Conservation (phyloP, 306 rosid species). For the Coriaria nepalensis region DNA sequence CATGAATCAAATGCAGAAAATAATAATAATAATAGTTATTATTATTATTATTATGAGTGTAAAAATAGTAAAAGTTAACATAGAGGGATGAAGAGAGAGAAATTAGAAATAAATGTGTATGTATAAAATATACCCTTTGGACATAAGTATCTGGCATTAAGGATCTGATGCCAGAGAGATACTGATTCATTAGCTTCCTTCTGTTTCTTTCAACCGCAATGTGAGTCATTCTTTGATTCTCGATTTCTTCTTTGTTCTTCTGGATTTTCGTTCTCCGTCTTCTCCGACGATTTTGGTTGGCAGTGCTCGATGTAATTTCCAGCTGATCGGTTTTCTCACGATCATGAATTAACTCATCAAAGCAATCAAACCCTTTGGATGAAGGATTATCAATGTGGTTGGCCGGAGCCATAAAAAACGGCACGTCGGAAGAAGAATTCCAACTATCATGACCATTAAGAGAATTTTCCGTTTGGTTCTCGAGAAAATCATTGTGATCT, state of each 20-base stretch:
- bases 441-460: neutral
- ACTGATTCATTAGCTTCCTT: neutral
- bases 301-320: neutral
- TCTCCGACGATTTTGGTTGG: neutral
- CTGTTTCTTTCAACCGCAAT: slow-evolving; percentile 6
- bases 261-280: neutral
- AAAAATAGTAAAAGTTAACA: neutral
- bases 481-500: slow-evolving; percentile 1
- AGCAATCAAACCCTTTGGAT: neutral
- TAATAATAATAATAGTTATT: too few relatives aligned
- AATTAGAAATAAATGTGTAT: too few relatives aligned
- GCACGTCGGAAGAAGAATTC: neutral
- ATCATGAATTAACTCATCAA: neutral
- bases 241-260: slow-evolving; percentile 2
- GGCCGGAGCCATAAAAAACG: neutral
- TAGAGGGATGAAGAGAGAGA: neutral
- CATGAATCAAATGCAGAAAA: too few relatives aligned
- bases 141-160: slow-evolving; percentile 9
- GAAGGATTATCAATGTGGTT: neutral
- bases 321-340: neutral
- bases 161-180: slow-evolving; percentile 11
- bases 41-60: too few relatives aligned
- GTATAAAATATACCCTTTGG: slow-evolving; percentile 8
- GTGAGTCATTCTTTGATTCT: slow-evolving; percentile 1
- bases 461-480: neutral